Conservation (phyloP, 805 yeast genomes). For the Jamesozyma rosinii region DNA sequence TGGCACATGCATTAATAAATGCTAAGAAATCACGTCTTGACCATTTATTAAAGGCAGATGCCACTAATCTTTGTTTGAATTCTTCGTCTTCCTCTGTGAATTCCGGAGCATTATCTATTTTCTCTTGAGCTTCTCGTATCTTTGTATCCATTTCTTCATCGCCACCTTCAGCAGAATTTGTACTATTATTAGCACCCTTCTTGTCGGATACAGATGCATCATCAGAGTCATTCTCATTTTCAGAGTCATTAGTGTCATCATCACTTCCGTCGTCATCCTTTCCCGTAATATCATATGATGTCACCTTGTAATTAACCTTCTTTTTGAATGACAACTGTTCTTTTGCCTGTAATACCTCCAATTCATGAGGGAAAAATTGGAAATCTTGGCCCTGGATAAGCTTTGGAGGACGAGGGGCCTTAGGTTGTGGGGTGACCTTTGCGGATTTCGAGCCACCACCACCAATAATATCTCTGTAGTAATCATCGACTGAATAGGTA, state of each 20-base stretch:
- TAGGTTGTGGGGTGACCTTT: constrained; percentile 35
- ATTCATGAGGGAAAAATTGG: constrained; percentile 56
- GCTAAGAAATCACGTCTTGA: constrained; percentile 65
- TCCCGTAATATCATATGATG: constrained; percentile 51
- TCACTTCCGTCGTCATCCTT: constrained; percentile 41
- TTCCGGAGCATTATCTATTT: constrained; percentile 47
- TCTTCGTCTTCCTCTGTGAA: constrained; percentile 54
- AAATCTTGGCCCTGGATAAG: constrained; percentile 56
- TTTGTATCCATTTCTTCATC: constrained; percentile 12
- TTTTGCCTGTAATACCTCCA: constrained; percentile 46
- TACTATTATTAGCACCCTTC: constrained; percentile 8
- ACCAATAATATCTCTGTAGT: constrained; percentile 58
- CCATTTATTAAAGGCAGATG: constrained; percentile 58
- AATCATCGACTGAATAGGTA: constrained; percentile 66
- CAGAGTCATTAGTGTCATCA: constrained; percentile 22
- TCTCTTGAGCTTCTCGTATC: constrained; percentile 39
- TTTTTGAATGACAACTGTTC: constrained; percentile 59
- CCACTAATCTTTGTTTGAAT: constrained; percentile 44
- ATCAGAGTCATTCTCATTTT: constrained; percentile 30
- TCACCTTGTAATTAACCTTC: constrained; percentile 48
- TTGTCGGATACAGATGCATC: constrained; percentile 32
- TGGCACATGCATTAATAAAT: constrained; percentile 61
- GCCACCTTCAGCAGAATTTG: constrained; percentile 38
- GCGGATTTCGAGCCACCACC: constrained; percentile 19
- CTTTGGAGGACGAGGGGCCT: constrained; percentile 53